A percentile compares a stretch with the other conserved stretches of the same genome.
Evolutionary conservation across 2,329 filamentous ascomycete genomes (phyloP).

Genomic region (Alternaria viburni): DNA sequence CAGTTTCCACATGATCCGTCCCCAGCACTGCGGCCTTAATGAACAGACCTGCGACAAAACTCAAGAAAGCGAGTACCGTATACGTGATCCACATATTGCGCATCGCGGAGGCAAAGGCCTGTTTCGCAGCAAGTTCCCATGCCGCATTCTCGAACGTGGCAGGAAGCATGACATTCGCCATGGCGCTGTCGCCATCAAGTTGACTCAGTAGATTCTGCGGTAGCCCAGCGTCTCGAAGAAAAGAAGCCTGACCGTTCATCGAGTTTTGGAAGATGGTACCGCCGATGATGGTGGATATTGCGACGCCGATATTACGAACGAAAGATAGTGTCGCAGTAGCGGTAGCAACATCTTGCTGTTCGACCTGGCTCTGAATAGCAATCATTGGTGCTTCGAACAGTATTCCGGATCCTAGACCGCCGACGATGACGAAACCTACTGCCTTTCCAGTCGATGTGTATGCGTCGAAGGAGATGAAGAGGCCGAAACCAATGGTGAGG

Average conservation of each 20-base stretch:
- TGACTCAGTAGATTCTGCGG: constrained; percentile 55
- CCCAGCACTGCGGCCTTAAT: constrained; percentile 50
- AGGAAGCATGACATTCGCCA: constrained; percentile 65
- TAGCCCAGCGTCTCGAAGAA: constrained; percentile 56
- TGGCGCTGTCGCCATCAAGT: constrained; percentile 64
- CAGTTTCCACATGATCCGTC: constrained; percentile 54
- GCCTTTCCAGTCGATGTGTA: constrained; percentile 42
- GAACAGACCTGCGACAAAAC: constrained; percentile 48
- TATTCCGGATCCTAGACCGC: constrained; percentile 58
- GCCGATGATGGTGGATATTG: constrained; percentile 58
- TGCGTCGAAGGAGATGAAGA: constrained; percentile 43
- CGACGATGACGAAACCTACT: constrained; percentile 58
- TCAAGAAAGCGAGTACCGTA: constrained; percentile 47
- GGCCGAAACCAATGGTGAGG: constrained; percentile 43
- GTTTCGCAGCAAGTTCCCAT: constrained; percentile 52
- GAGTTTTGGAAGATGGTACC: constrained; percentile 61
- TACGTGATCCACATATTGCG: constrained; percentile 59
- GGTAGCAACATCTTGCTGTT: constrained; percentile 57
- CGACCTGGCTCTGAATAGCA: constrained; percentile 61
- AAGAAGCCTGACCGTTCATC: constrained; percentile 63
- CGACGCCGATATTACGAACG: constrained; percentile 52
- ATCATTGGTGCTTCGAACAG: constrained; percentile 63
- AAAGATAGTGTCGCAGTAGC: constrained; percentile 62
- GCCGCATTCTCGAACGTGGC: constrained; percentile 54
- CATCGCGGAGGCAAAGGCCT: constrained; percentile 52